A percentile compares a stretch with the other conserved stretches of the same genome.
Evolutionary conservation across 139 green algal genomes (phyloP).

Genomic region (Micractinium conductrix): DNA sequence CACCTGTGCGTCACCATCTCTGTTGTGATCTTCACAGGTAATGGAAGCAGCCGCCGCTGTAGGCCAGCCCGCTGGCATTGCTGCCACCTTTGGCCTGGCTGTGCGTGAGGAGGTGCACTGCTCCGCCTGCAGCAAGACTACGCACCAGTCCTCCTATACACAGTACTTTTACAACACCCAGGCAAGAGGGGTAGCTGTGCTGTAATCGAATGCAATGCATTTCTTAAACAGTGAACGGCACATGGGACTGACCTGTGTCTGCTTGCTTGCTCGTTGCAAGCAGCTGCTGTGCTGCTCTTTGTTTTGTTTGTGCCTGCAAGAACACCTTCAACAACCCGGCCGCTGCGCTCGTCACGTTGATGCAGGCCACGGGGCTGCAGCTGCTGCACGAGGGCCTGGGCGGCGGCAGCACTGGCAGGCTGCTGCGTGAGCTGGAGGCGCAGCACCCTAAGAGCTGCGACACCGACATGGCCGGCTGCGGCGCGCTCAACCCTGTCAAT

Average conservation of each 20-base stretch:
- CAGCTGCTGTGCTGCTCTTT: background rate
- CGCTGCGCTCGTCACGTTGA: background rate
- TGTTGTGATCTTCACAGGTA: too few relatives aligned
- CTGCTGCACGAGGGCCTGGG: too few relatives aligned
- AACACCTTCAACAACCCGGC: background rate
- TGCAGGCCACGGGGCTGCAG: slow-evolving; percentile 5
- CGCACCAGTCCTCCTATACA: slow-evolving; percentile 2
- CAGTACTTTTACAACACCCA: slow-evolving; percentile 23
- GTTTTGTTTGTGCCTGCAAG: background rate
- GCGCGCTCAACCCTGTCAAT: slow-evolving; percentile 7
- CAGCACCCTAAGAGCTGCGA: slow-evolving; percentile 22
- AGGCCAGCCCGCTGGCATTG: too few relatives aligned
- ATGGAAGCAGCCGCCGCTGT: too few relatives aligned
- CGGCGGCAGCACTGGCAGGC: background rate
- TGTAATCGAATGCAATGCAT: too few relatives aligned
- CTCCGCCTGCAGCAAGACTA: background rate
- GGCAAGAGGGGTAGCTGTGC: background rate
- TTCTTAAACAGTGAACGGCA: too few relatives aligned
- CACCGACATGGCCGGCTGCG: slow-evolving; percentile 5
- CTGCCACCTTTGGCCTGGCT: background rate
- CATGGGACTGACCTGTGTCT: too few relatives aligned
- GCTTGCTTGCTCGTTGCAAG: too few relatives aligned
- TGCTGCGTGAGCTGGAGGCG: slow-evolving; percentile 5
- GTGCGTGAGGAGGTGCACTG: slow-evolving; percentile 20
- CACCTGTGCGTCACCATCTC: too few relatives aligned